phyloP scores from a whole-genome alignment of 495 filamentous ascomycete species.

The Bombardia bombarda region DNA sequence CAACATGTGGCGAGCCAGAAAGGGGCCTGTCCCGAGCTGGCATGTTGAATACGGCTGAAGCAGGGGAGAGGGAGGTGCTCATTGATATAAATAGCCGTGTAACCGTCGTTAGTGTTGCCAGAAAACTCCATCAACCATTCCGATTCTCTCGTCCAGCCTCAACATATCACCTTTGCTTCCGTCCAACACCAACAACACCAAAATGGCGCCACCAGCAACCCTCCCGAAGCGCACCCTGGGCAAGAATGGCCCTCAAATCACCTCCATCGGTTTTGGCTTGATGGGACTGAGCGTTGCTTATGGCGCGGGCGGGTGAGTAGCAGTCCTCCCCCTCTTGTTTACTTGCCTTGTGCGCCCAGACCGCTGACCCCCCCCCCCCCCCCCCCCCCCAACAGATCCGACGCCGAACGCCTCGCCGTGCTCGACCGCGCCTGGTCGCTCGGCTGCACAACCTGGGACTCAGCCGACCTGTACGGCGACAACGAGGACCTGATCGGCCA shows the following conservation, averaged over 20 bases:
- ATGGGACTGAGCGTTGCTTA: conserved; percentile 48
- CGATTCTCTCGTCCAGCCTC: too few relatives aligned
- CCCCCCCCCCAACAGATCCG: conserved; percentile 12
- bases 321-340: not conserved
- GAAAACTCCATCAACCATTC: too few relatives aligned
- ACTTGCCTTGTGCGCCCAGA: not conserved
- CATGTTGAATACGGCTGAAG: too few relatives aligned
- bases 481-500: conserved; percentile 45
- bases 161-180: too few relatives aligned
- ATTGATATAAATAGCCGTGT: too few relatives aligned
- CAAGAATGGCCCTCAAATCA: conserved; percentile 44
- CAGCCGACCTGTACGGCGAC: conserved; percentile 39
- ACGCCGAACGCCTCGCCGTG: conserved; percentile 39
- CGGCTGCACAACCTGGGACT: conserved; percentile 45
- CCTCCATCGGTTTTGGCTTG: conserved; percentile 46
- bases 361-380: not conserved
- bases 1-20: too few relatives aligned
- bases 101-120: too few relatives aligned
- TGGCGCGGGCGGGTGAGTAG: conserved; percentile 24
- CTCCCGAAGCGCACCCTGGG: conserved; percentile 38
- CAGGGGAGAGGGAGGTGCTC: too few relatives aligned
- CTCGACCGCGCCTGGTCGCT: conserved; percentile 40
- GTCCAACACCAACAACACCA: too few relatives aligned
- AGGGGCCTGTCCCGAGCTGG: too few relatives aligned
- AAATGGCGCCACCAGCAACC: conserved; percentile 12